These are phyloP conservation scores for Leccinum pellstonianum DNA, from an alignment of 768 basidiomycete species.

Conservation along the genomic window DNA sequence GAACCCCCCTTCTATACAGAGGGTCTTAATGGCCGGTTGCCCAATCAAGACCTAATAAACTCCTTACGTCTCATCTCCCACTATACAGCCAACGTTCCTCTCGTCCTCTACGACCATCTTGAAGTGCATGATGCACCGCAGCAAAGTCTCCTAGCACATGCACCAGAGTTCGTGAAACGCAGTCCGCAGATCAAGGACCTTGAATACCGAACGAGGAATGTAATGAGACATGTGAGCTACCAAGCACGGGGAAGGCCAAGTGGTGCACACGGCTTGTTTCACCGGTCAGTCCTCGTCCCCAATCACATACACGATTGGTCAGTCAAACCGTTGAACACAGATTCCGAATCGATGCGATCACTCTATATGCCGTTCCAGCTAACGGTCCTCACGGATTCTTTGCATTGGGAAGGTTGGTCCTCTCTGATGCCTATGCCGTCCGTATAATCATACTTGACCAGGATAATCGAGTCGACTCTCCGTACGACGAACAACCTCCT, in stretches of 20 bases:
- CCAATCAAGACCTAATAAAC: conserved; percentile 94
- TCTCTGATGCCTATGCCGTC: background rate
- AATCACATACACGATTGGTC: background rate
- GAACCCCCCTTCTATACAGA: conserved; percentile 47
- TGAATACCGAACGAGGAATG: conserved; percentile 58
- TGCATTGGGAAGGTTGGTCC: conserved; percentile 77
- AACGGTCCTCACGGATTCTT: conserved; percentile 94
- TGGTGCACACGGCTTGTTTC: conserved; percentile 88
- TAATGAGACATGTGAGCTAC: conserved; percentile 68
- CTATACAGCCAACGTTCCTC: conserved; percentile 72
- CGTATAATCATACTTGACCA: conserved; percentile 29
- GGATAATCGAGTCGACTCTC: conserved; percentile 82
- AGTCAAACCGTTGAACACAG: conserved; percentile 37
- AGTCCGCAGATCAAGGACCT: conserved; percentile 49
- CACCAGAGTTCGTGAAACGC: conserved; percentile 45
- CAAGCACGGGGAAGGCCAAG: conserved; percentile 79
- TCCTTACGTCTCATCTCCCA: conserved; percentile 71
- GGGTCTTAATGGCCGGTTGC: conserved; percentile 91
- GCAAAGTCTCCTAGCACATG: conserved; percentile 39
- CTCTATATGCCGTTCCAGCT: conserved; percentile 84
- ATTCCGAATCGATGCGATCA: conserved; percentile 93
- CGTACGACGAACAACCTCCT: conserved; percentile 92
- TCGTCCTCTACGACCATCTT: conserved; percentile 77
- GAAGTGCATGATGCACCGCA: conserved; percentile 45
- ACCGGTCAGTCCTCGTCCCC: conserved; percentile 54